Evolutionary conservation across 495 filamentous ascomycete species (phyloP).

Genomic region (Cryomyces minteri): DNA sequence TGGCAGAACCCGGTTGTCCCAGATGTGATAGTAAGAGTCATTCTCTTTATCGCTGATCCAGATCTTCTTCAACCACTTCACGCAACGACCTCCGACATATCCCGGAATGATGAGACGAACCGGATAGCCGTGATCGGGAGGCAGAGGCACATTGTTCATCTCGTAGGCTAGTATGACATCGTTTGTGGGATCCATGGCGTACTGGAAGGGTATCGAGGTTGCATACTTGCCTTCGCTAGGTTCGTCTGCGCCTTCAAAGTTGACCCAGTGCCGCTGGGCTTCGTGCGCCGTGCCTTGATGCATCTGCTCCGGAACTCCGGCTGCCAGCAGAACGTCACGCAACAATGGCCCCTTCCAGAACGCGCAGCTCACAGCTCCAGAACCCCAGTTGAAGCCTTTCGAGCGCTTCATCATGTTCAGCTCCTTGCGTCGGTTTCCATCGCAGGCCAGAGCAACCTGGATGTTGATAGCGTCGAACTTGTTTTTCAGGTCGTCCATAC

Average conservation of each 20-base stretch:
- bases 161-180: constrained; percentile 11
- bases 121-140: constrained; percentile 11
- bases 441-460: constrained; percentile 8
- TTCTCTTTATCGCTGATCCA: constrained; percentile 10
- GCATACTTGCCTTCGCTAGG: constrained; percentile 10
- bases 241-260: constrained; percentile 10
- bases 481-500: constrained; percentile 7
- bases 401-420: constrained; percentile 7
- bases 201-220: constrained; percentile 9
- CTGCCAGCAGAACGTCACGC: constrained; percentile 7
- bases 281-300: constrained; percentile 31
- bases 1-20: constrained; percentile 18
- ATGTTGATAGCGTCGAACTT: constrained; percentile 9
- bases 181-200: constrained; percentile 10
- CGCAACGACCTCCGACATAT: constrained; percentile 9
- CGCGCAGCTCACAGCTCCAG: constrained; percentile 7
- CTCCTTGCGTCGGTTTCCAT: constrained; percentile 11
- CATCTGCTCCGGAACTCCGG: constrained; percentile 22
- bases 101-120: constrained; percentile 9
- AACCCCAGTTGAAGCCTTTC: constrained; percentile 11
- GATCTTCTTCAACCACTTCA: constrained; percentile 10
- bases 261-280: constrained; percentile 6
- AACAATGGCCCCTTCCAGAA: constrained; percentile 10
- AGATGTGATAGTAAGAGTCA: constrained; percentile 19
- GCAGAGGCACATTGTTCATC: constrained; percentile 10